Evolutionary conservation across 352 stramenopile species (phyloP), one percentile per base, ranked within the genome.

Genomic region (Globisporangium echinulatum): DNA sequence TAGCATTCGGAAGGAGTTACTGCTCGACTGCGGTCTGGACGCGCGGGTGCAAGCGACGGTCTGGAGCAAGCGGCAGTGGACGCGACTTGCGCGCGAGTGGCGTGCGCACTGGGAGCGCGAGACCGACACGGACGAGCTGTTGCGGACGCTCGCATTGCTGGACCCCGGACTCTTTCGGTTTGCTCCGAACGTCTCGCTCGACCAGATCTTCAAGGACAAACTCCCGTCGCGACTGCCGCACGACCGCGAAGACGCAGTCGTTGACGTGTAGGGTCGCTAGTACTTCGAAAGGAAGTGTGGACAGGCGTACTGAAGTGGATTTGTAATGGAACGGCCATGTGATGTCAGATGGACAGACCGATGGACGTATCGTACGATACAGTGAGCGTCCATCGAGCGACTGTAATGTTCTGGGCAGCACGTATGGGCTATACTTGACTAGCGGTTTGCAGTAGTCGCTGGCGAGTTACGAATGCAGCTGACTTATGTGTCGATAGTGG

Each of bases 121-220:
- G 54, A 80, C 67, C 0, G 62, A 80, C 17, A 64, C 62, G 3
- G 69, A 63, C 39, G 69, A 69, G 15, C 49, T 71, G 25, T 43
- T 72, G 38, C 68, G 76, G 40, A 71, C 51, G 15, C 69, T 71
- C 19, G 51, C 59, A 39, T 52, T 72, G 46, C 56, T 82, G 48
- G 58, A 84, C 42, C 52, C 65, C n/a, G 63, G 56, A 48, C 9
- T 66, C 15, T 68, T 59, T 56, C 25, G 61, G 53, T 49, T 79
- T 51, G 59, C 69, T 11, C 38, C 61, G 43, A 61, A 73, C 51
- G 40, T 90, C 49, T 73, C 71, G 5, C 61, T 91, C 25, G 72
- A 87, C 25, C 70, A 90, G 54, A 75, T 89, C 56, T 91, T 91
- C 56, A 90, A 88, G 25, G 79, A 89, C 43, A 89, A 88, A 55